Evolutionary conservation across 2,329 filamentous ascomycete genomes (phyloP), one percentile per base, ranked within the genome.

Genomic region (Passalora sequoiae): DNA sequence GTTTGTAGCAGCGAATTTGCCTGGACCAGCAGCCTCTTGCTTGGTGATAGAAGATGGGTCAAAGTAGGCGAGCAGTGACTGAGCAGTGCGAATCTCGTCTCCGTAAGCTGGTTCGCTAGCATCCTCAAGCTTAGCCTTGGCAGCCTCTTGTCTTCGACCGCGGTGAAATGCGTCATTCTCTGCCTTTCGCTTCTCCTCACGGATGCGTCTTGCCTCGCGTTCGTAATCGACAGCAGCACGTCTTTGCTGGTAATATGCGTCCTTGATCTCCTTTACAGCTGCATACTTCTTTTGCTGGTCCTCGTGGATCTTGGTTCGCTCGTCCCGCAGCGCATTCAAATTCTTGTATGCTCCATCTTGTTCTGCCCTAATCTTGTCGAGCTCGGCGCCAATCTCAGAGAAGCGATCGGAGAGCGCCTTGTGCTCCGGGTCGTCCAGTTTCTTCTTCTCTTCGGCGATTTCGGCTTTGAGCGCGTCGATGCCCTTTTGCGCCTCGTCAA

Each of bases 331-430:
- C 44, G 76, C 68, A 57, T 88, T 89, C 47, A 96, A 73, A 72
- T 81, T 86, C 78, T 94, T 94, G 78, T 84, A 94, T 25, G 83
- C 87, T 55, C 84, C 81, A 61, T 97, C 89, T 69, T 95, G 87
- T 72, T 95, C 86, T 36, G 84, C 84, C 74, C 94, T 95, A 72
- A 98, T 86, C 48, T 73, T 68, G 65, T 97, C 89, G 40, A 97
- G 76, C 73, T 98, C 89, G 55, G 83, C 80, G 71, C 92, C 86
- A 62, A 96, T 81, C 66, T 80, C 78, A 62, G 78, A 82, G 74
- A 94, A 97, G 64, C 84, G 80, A 52, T 96, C 89, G 60, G 82
- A 88, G 47, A 96, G 74, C 4, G 87, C 87, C 73, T 88, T 91
- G 57, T 84, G 80, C 69, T 94, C 91, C 15, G 92, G 89, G 68